Percentiles rank a stretch among this genome's conserved stretches.
Evolutionary conservation across 345 rosid genomes (phyloP).

Genomic region (Arabis alpina): DNA sequence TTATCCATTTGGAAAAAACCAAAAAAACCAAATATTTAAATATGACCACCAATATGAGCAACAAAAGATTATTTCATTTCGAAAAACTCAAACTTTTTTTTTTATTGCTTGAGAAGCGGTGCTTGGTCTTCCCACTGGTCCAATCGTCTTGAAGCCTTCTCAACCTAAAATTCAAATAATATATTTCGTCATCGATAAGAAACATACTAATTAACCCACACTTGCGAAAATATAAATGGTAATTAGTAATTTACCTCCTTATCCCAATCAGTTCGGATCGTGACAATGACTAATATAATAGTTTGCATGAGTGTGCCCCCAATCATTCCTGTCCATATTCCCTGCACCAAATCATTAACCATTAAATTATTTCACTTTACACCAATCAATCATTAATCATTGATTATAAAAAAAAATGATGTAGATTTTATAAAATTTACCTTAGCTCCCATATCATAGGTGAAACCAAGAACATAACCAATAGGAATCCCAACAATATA

Average conservation of each 20-base stretch:
- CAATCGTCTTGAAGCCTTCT: conserved; percentile 52
- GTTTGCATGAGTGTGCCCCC: conserved; percentile 69
- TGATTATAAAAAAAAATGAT: not conserved
- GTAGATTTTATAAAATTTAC: conserved; percentile 33
- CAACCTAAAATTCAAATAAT: conserved; percentile 47
- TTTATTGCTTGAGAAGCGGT: conserved; percentile 40
- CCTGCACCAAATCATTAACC: conserved; percentile 46
- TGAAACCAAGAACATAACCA: conserved; percentile 70
- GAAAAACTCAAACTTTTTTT: no score
- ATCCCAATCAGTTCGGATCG: conserved; percentile 62
- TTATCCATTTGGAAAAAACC: not conserved
- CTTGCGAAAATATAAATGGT: not conserved
- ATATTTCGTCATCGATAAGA: not conserved
- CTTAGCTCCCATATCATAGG: conserved; percentile 60
- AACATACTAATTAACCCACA: not conserved
- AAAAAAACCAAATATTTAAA: not conserved
- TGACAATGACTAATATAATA: conserved; percentile 52
- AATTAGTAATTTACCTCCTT: conserved; percentile 51
- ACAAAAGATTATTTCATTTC: no score
- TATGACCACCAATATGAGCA: not conserved
- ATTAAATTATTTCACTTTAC: not conserved
- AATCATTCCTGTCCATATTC: conserved; percentile 83
- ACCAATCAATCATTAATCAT: conserved; percentile 2
- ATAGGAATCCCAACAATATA: conserved; percentile 67
- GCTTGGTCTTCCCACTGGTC: conserved; percentile 50